Conservation (phyloP, 2,329 filamentous ascomycete genomes). For the Botrytis porri region DNA sequence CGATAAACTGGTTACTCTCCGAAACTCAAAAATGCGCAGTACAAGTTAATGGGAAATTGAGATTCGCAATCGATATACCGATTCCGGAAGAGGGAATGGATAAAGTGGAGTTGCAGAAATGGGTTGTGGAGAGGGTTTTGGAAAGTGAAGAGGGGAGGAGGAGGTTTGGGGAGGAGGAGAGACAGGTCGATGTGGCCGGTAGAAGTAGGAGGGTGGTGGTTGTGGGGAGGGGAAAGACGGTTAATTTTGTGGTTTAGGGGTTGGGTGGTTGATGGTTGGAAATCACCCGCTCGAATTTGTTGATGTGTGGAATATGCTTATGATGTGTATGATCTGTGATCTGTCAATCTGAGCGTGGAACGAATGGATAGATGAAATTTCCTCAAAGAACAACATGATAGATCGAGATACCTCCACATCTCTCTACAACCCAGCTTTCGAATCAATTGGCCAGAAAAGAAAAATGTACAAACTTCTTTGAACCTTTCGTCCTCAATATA, state of each 20-base stretch:
- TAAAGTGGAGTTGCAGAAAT: constrained; percentile 50
- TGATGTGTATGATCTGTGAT: background rate
- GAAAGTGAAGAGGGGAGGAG: constrained; percentile 57
- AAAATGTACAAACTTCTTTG: background rate
- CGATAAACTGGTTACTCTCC: constrained; percentile 49
- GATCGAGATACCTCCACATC: background rate
- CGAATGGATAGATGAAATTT: background rate
- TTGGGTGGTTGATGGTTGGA: background rate
- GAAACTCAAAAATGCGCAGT: constrained; percentile 60
- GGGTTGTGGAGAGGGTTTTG: constrained; percentile 60
- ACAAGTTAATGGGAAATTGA: constrained; percentile 76
- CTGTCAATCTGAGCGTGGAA: background rate
- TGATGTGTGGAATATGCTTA: background rate
- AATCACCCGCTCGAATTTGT: background rate
- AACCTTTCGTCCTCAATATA: too few species aligned
- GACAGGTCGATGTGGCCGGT: constrained; percentile 46
- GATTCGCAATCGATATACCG: constrained; percentile 64
- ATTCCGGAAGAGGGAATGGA: constrained; percentile 45
- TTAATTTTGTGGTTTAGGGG: constrained; percentile 65
- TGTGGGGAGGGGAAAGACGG: constrained; percentile 62
- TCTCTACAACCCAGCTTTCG: background rate
- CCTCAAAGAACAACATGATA: background rate
- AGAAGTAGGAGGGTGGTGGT: constrained; percentile 65
- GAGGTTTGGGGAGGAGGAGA: constrained; percentile 45
- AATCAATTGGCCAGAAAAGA: background rate